phyloP scores from a whole-genome alignment of 148 eudicot genomes.

The Fagopyrum homotropicum region DNA sequence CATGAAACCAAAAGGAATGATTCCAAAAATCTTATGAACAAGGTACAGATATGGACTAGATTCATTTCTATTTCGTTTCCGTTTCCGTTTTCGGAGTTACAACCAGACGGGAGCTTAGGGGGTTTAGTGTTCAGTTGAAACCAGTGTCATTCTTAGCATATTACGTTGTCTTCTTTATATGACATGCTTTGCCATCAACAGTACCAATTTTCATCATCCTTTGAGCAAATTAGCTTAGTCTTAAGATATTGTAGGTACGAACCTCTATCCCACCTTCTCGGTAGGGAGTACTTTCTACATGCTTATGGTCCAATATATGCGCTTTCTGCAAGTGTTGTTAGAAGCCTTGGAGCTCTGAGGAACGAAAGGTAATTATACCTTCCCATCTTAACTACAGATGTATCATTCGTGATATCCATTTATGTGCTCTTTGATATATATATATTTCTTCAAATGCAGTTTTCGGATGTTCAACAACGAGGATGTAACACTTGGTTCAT shows the following conservation, averaged over 20 bases:
- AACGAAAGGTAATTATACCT: slow-evolving; percentile 55
- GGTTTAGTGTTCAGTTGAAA: background rate
- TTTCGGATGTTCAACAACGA: slow-evolving; percentile 97
- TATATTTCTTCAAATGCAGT: slow-evolving; percentile 31
- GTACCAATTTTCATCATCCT: background rate
- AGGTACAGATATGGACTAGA: too few species aligned
- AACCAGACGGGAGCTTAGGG: background rate
- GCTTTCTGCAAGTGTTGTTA: slow-evolving; percentile 84
- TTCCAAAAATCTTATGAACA: too few species aligned
- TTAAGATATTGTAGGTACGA: slow-evolving; percentile 60
- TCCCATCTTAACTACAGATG: background rate
- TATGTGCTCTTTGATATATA: background rate
- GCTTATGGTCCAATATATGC: slow-evolving; percentile 97
- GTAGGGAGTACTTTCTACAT: slow-evolving; percentile 91
- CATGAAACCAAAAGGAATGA: too few species aligned
- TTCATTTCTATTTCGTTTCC: too few species aligned
- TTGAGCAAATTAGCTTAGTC: background rate
- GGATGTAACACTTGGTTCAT: slow-evolving; percentile 90
- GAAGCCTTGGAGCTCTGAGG: slow-evolving; percentile 76
- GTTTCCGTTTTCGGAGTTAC: too few species aligned
- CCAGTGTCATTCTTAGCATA: background rate
- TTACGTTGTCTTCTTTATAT: background rate
- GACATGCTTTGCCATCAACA: background rate
- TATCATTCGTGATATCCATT: background rate
- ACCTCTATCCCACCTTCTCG: slow-evolving; percentile 69